Conservation (phyloP, 2,329 filamentous ascomycete genomes). For the Blastomyces percursus region DNA sequence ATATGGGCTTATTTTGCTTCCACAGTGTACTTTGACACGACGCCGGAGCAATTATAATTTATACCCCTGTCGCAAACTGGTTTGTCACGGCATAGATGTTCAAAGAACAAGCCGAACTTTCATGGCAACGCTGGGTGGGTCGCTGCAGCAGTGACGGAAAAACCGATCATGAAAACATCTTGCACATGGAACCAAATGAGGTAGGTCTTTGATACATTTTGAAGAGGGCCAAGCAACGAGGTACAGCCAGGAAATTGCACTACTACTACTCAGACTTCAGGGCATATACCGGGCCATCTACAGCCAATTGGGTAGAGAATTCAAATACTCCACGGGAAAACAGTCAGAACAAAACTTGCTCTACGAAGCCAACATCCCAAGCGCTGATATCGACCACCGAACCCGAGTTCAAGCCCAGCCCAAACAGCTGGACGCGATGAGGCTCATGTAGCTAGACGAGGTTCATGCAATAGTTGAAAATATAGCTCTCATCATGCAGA, state of each 20-base stretch:
- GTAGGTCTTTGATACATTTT: slow-evolving; percentile 32
- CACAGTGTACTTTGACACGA: slow-evolving; percentile 56
- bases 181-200: slow-evolving; percentile 22
- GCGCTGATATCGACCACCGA: no score
- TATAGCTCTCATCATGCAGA: no score
- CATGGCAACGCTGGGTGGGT: slow-evolving; percentile 37
- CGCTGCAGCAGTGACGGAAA: slow-evolving; percentile 21
- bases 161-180: slow-evolving; percentile 33
- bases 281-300: slow-evolving; percentile 34
- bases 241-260: slow-evolving; percentile 27
- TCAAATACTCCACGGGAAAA: slow-evolving; percentile 7
- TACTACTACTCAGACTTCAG: slow-evolving; percentile 32
- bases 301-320: slow-evolving; percentile 23
- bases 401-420: neutral
- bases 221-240: slow-evolving; percentile 28
- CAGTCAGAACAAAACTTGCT: neutral
- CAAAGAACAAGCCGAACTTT: slow-evolving; percentile 49
- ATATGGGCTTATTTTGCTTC: slow-evolving; percentile 49
- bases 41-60: slow-evolving; percentile 57
- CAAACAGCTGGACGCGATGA: slow-evolving; percentile 2
- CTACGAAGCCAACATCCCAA: neutral
- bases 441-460: neutral
- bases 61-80: slow-evolving; percentile 63
- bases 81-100: slow-evolving; percentile 53
- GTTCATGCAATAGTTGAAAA: no score